These are phyloP conservation scores for Diaporthe humulicola DNA, from an alignment of 2,329 filamentous ascomycete genomes.

Conservation along the genomic window DNA sequence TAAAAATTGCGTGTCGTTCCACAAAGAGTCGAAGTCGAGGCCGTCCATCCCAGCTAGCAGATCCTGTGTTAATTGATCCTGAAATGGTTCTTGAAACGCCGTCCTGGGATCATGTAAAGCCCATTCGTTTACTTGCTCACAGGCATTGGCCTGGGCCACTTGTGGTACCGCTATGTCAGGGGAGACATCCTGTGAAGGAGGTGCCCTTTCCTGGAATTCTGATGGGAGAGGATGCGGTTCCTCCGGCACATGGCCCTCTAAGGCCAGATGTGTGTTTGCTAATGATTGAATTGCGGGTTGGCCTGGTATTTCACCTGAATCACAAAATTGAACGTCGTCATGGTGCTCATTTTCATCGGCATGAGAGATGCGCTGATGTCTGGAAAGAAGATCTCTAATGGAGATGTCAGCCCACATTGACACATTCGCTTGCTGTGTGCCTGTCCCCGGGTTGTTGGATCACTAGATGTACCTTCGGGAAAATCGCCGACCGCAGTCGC, in stretches of 20 bases:
- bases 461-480: not conserved
- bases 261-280: not conserved
- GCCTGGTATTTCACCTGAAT: not conserved
- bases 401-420: not conserved
- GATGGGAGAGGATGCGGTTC: not conserved
- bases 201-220: not conserved
- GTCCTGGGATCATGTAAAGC: not conserved
- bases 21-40: not conserved
- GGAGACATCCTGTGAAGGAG: not conserved
- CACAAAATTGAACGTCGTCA: not conserved
- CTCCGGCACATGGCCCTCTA: not conserved
- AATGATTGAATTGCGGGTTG: not conserved
- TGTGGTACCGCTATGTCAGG: not conserved
- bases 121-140: not conserved
- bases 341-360: not conserved
- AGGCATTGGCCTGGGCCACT: not conserved
- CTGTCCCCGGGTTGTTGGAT: not conserved
- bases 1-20: not conserved
- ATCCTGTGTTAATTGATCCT: slow-evolving; percentile 6
- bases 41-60: not conserved
- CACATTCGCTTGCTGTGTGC: not conserved
- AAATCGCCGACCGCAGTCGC: not conserved
- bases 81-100: not conserved
- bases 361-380: not conserved
- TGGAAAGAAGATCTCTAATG: slow-evolving; percentile 3